A percentile compares a stretch with the other conserved stretches of the same genome.
phyloP scores from a whole-genome alignment of 371 early-diverging fungal genomes.

The Haplosporangium sp. region DNA sequence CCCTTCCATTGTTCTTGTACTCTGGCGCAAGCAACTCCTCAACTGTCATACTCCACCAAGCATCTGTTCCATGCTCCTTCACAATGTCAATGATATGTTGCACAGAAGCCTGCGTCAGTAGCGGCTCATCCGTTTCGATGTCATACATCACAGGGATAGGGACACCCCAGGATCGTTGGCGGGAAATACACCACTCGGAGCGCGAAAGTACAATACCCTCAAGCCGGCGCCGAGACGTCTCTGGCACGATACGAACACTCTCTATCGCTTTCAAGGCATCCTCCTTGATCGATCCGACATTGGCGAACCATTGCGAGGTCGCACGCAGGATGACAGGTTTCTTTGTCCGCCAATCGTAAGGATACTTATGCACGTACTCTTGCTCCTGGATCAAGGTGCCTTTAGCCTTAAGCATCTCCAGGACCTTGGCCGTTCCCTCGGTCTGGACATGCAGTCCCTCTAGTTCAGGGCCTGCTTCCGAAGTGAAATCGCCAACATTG shows the following conservation, averaged over 20 bases:
- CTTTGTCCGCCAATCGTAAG: constrained; percentile 95
- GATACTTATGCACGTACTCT: constrained; percentile 87
- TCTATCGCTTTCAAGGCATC: constrained; percentile 69
- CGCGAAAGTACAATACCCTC: constrained; percentile 75
- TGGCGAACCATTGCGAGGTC: constrained; percentile 93
- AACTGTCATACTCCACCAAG: constrained; percentile 84
- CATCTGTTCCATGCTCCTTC: constrained; percentile 73
- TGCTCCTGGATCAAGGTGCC: constrained; percentile 78
- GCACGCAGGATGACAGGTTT: constrained; percentile 88
- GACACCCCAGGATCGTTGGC: constrained; percentile 71
- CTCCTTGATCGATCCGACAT: constrained; percentile 71
- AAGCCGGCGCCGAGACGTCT: constrained; percentile 69
- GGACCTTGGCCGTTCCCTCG: constrained; percentile 71
- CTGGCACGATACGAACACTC: constrained; percentile 71
- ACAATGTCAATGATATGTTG: constrained; percentile 76
- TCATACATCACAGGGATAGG: constrained; percentile 78
- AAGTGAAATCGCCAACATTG: constrained; percentile 82
- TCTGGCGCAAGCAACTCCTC: constrained; percentile 78
- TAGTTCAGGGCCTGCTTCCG: constrained; percentile 68
- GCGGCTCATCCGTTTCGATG: constrained; percentile 66
- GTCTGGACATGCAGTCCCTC: constrained; percentile 71
- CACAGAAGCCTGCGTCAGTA: constrained; percentile 74
- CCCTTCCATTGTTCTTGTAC: constrained; percentile 63
- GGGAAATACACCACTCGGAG: constrained; percentile 93
- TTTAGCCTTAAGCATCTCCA: constrained; percentile 61